Base-by-base conservation (phyloP, 306 rosid species). In the Cucumis hystrix region DNA sequence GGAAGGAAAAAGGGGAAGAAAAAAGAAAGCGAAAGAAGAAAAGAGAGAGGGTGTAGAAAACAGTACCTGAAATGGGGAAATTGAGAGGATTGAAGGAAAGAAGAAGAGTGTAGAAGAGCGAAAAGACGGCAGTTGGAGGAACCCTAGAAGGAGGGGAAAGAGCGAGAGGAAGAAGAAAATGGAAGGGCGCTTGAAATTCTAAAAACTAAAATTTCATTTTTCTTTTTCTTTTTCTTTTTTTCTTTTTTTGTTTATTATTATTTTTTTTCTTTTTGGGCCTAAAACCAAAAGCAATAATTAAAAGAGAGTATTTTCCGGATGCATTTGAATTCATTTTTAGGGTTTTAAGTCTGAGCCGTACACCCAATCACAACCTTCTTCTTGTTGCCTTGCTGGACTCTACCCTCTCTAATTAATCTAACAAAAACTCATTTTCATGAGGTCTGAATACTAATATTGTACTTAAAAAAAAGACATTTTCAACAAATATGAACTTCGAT, bases 151-250 rank as follows among this genome's bases (percentile, higher is more conserved):
- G 20, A 16, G 25, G 17, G 30, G 57, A 43, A 6, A 18, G 20
- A 8, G 67, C 25, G 49, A 65, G 43, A 43, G 57, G 40, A 37
- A 35, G 67, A 74, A 72, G 65, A 79, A 45, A 61, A 10, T 73
- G 75, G 49, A 68, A 78, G 59, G 20, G 43, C 76, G 68, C 78
- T 78, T 54, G 69, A 60, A 52, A n/a, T 16, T 43, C 77, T 74
- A 37, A 66, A 65, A 61, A 75, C 57, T 15, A 62, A 45, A 25
- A 47, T 20, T 8, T 14, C 2, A 41, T 4, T 33, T 6, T 30
- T 41, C 15, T 60, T 35, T 21, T 17, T 0, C 58, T 58, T 21
- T 8, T 0, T 67, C 1, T 8, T 2, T 68, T 55, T 66, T 72
- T 47, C 0, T 28, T 28, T 28, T 28, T 28, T 28, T 23, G 25